A percentile compares a stretch with the other conserved stretches of the same genome.
Conservation (phyloP, 192 early-diverging fungal genomes). For the Fimicolochytrium jonesii region DNA sequence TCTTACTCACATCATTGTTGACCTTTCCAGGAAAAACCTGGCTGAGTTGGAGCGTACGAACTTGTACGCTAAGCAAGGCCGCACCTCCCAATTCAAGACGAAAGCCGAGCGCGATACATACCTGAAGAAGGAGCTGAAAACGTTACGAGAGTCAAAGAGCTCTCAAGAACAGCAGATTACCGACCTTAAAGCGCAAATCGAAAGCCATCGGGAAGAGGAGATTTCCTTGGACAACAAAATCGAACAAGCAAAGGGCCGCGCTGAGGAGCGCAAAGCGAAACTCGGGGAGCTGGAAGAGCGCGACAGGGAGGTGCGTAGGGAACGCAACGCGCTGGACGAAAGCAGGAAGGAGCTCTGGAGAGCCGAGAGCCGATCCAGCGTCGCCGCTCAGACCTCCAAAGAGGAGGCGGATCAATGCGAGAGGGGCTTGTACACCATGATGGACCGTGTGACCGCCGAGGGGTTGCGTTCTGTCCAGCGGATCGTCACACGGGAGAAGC, state of each 20-base stretch:
- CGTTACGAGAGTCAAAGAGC: conserved; percentile 50
- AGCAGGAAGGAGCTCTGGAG: conserved; percentile 83
- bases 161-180: conserved; percentile 53
- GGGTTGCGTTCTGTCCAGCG: conserved; percentile 69
- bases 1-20: background rate
- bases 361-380: conserved; percentile 72
- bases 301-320: conserved; percentile 34
- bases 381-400: conserved; percentile 59
- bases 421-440: conserved; percentile 63
- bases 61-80: conserved; percentile 83
- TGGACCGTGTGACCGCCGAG: conserved; percentile 77
- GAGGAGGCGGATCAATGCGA: conserved; percentile 75
- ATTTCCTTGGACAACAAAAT: conserved; percentile 27
- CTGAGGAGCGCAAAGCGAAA: conserved; percentile 39
- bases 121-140: conserved; percentile 66
- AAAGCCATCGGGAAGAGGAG: conserved; percentile 20
- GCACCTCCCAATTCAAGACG: conserved; percentile 70
- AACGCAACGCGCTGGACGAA: conserved; percentile 61
- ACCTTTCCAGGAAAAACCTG: conserved; percentile 48
- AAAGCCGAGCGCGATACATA: conserved; percentile 75
- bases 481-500: conserved; percentile 59
- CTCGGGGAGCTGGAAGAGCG: conserved; percentile 38
- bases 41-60: conserved; percentile 67
- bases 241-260: conserved; percentile 24
- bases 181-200: conserved; percentile 38